Percentiles rank a stretch among this genome's conserved stretches.
Evolutionary conservation across 371 early-diverging fungal species (phyloP).

Genomic region (Zychaea mexicana): DNA sequence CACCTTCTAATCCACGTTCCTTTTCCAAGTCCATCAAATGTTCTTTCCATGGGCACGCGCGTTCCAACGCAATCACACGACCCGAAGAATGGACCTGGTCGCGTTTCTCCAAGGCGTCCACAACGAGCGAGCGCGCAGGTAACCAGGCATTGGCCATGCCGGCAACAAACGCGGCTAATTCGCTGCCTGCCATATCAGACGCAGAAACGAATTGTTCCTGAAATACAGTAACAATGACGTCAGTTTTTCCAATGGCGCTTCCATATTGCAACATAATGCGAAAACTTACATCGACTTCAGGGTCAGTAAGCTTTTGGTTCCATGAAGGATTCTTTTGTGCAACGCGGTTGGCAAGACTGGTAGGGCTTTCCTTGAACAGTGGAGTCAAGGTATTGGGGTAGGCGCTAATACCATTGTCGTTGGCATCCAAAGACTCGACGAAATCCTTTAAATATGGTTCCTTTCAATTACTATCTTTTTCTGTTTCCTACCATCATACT

Average conservation of each 20-base stretch:
- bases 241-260: too few relatives aligned
- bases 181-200: conserved; percentile 76
- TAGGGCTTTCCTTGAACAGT: conserved; percentile 78
- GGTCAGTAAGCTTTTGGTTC: conserved; percentile 79
- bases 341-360: conserved; percentile 80
- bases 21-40: conserved; percentile 78
- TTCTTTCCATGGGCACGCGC: conserved; percentile 92
- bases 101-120: conserved; percentile 61
- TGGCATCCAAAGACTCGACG: conserved; percentile 76
- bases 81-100: conserved; percentile 74
- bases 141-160: conserved; percentile 82
- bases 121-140: conserved; percentile 88
- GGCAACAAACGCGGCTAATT: conserved; percentile 68
- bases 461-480: not conserved
- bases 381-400: conserved; percentile 82
- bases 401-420: conserved; percentile 90
- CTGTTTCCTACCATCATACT: not conserved
- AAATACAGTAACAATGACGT: not conserved
- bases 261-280: not conserved
- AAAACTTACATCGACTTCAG: conserved; percentile 58
- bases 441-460: conserved; percentile 45
- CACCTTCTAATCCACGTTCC: conserved; percentile 45
- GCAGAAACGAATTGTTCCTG: conserved; percentile 68
- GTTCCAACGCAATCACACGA: conserved; percentile 79
- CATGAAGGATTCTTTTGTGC: conserved; percentile 90